Base-by-base conservation (phyloP, 2,329 filamentous ascomycete species). In the Rutstroemia sp. region DNA sequence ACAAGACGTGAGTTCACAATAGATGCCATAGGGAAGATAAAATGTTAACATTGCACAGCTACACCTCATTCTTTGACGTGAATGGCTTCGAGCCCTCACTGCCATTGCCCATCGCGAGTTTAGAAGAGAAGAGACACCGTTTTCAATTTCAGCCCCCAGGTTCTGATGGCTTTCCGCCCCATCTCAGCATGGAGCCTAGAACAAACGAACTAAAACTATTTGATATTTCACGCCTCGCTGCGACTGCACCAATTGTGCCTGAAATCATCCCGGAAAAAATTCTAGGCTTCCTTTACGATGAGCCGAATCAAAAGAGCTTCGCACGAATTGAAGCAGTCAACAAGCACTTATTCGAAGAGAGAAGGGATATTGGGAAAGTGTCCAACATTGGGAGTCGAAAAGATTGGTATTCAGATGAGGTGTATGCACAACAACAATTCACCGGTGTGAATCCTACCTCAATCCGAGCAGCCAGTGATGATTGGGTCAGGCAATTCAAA, bases 401-500 rank as follows among this genome's bases (percentile, higher is more conserved):
- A 5, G 59, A 63, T 54, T 68, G 65, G 65, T 68, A 60, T 49
- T 56, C 57, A 5, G 66, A 68, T 39, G 69, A 73, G 16, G 70
- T 74, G 60, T 74, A 72, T 50, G 71, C 69, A 1, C 70, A 69
- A 58, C 73, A 76, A 46, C 67, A 72, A 51, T 74, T 73, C 61
- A 68, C 69, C 3, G 71, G 71, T 40, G 69, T 72, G 6, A 73
- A 67, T 45, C 66, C 65, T 12, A 58, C 58, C 1, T 63, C 64
- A 2, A 66, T 67, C 25, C 45, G 25, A 16, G 25, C 47, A 5
- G 64, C 62, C 12, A 40, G 51, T 4, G 48, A 48, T 5, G 52
- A 61, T 10, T 66, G 62, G 64, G 44, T 63, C 30, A 34, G 17
- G n/a, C 55, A 53, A 16, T 68, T 67, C 9, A 50, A 44, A 16